Evolutionary conservation across 257 asterid species (phyloP), one percentile per base, ranked within the genome.

Genomic region (Petunia axillaris): DNA sequence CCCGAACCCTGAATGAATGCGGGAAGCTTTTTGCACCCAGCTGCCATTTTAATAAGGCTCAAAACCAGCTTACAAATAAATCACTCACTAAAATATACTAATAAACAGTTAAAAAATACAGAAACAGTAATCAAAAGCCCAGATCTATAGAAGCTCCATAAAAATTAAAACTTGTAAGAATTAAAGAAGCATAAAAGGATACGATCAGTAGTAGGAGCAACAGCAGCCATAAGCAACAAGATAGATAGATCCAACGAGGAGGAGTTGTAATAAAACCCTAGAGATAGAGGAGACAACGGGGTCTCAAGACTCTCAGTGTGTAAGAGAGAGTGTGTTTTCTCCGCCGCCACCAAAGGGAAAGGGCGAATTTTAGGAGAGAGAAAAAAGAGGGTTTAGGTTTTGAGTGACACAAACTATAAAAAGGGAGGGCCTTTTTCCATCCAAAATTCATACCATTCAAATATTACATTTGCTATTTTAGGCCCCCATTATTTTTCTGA

Each of bases 191-290:
- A 62, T 8, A 46, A 36, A 60, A 88, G 92, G 90, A 89, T 90
- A 90, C 93, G 90, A 84, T 89, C 93, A 76, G 85, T 85, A 54
- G 89, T 82, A 66, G 89, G 88, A 82, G 90, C 89, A 79, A 90
- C 87, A 78, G 91, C 79, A 8, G 90, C 91, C 92, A 89, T 90
- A 83, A 77, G 52, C 55, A 54, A 64, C 80, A 15, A 84, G 46
- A 52, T 10, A 79, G 75, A 46, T 52, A 50, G 77, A 63, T 83
- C 83, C 65, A 83, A 25, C 80, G 70, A 76, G 13, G 57, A 60
- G 62, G 58, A 55, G 16, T 68, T 52, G 25, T 6, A 35, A 54
- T 6, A 35, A 54, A 16, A 10, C 15, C 59, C 76, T 74, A 11
- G 76, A 62, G 76, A 75, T 25, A 25, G 25, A 25, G 25, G 82